Percentiles rank a stretch among this genome's conserved stretches.
These are phyloP conservation scores for Coemansia sp. DNA, from an alignment of 192 early-diverging fungal genomes.

Conservation along the genomic window DNA sequence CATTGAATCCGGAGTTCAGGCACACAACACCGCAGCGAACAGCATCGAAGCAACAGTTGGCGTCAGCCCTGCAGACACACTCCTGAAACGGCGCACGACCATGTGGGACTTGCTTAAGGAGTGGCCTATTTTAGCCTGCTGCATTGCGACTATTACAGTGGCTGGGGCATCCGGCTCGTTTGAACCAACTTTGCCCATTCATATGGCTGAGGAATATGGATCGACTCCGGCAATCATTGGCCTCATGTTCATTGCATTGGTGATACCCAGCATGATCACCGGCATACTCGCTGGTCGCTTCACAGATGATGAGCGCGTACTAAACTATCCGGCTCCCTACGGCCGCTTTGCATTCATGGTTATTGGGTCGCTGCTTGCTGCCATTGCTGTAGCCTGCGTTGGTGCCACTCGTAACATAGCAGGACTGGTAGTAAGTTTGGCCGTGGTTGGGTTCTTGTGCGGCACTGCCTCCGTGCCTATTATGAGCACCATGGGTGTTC, in stretches of 20 bases:
- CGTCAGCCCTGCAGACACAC: background rate
- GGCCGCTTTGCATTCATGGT: constrained; percentile 46
- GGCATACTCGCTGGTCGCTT: constrained; percentile 57
- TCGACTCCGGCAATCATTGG: constrained; percentile 27
- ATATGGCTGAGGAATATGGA: constrained; percentile 33
- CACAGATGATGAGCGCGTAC: constrained; percentile 36
- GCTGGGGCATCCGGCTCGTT: constrained; percentile 38
- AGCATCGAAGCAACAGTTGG: background rate
- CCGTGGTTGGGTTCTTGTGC: constrained; percentile 25
- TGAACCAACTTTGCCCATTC: constrained; percentile 49
- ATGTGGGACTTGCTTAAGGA: constrained; percentile 52
- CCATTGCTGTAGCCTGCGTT: constrained; percentile 51
- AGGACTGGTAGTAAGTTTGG: constrained; percentile 38
- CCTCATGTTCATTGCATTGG: constrained; percentile 66
- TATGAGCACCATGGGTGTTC: constrained; percentile 68
- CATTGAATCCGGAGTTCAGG: constrained; percentile 1
- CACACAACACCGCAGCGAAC: background rate
- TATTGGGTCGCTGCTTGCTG: constrained; percentile 24
- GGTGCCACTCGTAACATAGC: constrained; percentile 41
- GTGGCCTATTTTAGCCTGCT: constrained; percentile 49
- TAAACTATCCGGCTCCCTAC: constrained; percentile 30
- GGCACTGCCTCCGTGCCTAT: constrained; percentile 58
- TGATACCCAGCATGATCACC: constrained; percentile 65
- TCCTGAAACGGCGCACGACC: constrained; percentile 21
- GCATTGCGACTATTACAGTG: constrained; percentile 38